Evolutionary conservation across 371 early-diverging fungal genomes (phyloP), one percentile per base, ranked within the genome.

Genomic region (Lichtheimia hyalospora): DNA sequence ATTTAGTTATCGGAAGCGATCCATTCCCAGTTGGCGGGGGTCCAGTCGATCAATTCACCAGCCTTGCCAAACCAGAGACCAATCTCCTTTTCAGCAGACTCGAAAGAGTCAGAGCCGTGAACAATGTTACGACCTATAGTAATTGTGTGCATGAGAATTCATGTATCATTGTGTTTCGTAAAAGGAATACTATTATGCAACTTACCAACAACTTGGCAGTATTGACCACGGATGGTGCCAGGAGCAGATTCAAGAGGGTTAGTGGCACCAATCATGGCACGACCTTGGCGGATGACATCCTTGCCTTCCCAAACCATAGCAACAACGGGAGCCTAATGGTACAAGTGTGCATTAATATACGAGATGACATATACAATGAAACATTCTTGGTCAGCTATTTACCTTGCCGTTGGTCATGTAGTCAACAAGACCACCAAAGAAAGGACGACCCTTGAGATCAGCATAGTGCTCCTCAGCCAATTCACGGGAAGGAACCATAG

Each of bases 201-300:
- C 46, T 42, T 49, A 61, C 60, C 58, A 18, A 62, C 55, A 42
- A 63, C 62, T 21, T 61, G 52, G 63, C 88, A 87, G 81, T 88
- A 93, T 81, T 96, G 95, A 50, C 95, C 96, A 75, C 98, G 89
- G 83, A 98, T 97, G 67, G 94, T 96, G 60, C 97, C 97, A 58
- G 94, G 90, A 43, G 81, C 87, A 60, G 95, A 88, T 55, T 88
- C 88, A 62, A 91, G 79, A 66, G 89, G 89, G 82, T 88, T 85
- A 68, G 88, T 89, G 71, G 84, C 92, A 60, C 97, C 98, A 49
- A 97, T 87, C 80, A 98, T 83, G 27, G 79, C 81, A 69, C 98
- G 90, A 61, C 94, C 95, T 57, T 90, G 88, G 69, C 85, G 86
- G 73, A 97, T 94, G 57, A 89, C 97, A 60, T 88, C 85, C 82